phyloP scores from a whole-genome alignment of 2,329 filamentous ascomycete genomes.

The Fusarium odoratissimum region DNA sequence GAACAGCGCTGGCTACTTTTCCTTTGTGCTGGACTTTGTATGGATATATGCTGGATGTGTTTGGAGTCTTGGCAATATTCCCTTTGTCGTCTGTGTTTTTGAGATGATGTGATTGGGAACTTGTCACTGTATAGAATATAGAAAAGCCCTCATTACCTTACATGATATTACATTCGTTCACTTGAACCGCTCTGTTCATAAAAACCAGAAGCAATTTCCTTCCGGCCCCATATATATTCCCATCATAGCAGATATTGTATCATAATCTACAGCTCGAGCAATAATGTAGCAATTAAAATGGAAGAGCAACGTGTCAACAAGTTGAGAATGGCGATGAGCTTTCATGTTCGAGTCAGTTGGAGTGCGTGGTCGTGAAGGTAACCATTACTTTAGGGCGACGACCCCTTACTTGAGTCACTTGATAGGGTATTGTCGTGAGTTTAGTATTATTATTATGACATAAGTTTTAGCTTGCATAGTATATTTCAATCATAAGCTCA shows the following conservation, averaged over 20 bases:
- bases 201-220: too few species aligned
- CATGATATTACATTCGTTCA: not conserved
- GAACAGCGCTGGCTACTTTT: not conserved
- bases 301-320: too few species aligned
- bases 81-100: not conserved
- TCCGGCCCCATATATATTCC: not conserved
- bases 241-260: not conserved
- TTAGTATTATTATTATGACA: not conserved
- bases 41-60: not conserved
- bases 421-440: not conserved
- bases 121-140: constrained; percentile 18
- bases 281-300: not conserved
- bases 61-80: constrained; percentile 7
- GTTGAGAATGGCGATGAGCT: too few species aligned
- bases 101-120: constrained; percentile 17
- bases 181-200: not conserved
- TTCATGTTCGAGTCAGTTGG: not conserved
- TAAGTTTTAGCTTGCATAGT: not conserved
- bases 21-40: constrained; percentile 15
- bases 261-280: not conserved
- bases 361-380: not conserved
- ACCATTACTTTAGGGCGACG: not conserved
- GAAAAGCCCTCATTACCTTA: constrained; percentile 26
- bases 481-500: not conserved
- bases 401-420: not conserved